A percentile compares a stretch with the other conserved stretches of the same genome.
phyloP scores from a whole-genome alignment of 2,329 filamentous ascomycete species.

The Nemania sp. region DNA sequence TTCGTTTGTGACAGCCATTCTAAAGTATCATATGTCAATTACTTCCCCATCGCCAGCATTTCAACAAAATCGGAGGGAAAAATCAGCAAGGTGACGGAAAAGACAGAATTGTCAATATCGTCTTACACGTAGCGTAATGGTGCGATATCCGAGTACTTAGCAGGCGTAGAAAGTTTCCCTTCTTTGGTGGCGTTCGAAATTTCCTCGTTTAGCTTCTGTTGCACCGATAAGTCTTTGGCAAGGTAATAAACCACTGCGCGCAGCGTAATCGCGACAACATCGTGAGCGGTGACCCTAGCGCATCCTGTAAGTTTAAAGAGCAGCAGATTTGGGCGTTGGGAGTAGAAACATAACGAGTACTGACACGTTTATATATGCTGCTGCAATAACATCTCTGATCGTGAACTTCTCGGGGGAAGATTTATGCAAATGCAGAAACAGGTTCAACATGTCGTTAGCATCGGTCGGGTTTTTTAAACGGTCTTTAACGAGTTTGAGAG shows the following conservation, averaged over 20 bases:
- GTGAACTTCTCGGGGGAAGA: slow-evolving; percentile 19
- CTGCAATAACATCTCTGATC: slow-evolving; percentile 14
- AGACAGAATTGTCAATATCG: not conserved
- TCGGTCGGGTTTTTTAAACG: slow-evolving; percentile 13
- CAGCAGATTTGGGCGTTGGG: not conserved
- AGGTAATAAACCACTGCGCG: slow-evolving; percentile 21
- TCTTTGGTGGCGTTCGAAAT: not conserved
- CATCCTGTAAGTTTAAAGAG: not conserved
- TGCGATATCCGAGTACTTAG: slow-evolving; percentile 15
- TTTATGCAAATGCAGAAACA: slow-evolving; percentile 15
- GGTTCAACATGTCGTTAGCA: slow-evolving; percentile 16
- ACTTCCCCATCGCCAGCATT: too few relatives aligned
- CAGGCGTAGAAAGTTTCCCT: slow-evolving; percentile 2
- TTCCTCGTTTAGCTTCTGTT: slow-evolving; percentile 17
- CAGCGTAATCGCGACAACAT: slow-evolving; percentile 21
- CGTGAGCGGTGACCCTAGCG: slow-evolving; percentile 19
- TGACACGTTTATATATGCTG: slow-evolving; percentile 24
- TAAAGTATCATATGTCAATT: too few relatives aligned
- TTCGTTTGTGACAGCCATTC: slow-evolving; percentile 14
- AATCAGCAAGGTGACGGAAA: not conserved
- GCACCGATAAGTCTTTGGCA: slow-evolving; percentile 6
- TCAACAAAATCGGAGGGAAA: not conserved
- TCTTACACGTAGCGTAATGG: slow-evolving; percentile 17
- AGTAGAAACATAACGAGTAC: not conserved
- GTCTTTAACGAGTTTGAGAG: slow-evolving; percentile 17